These are phyloP conservation scores for Coccomyxa subellipsoidea DNA, from an alignment of 163 green algal species.

Conservation along the genomic window DNA sequence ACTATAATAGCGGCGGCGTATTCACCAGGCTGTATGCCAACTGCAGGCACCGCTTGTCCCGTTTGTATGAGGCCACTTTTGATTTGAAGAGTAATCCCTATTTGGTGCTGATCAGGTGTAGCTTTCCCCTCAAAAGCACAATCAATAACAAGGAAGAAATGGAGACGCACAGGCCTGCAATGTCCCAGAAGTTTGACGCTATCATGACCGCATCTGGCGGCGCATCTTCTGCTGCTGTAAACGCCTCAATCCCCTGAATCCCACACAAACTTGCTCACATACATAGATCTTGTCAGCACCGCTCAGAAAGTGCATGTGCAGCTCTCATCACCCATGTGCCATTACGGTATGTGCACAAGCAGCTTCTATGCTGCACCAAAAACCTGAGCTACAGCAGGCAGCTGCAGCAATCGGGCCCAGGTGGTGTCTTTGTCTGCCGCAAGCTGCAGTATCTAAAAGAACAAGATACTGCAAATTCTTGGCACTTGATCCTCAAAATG, in stretches of 20 bases:
- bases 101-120: too few species aligned
- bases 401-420: too few species aligned
- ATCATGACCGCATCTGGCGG: not conserved
- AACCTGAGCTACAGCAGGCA: too few species aligned
- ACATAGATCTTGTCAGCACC: not conserved
- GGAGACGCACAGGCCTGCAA: not conserved
- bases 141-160: not conserved
- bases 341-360: not conserved
- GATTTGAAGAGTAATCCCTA: too few species aligned
- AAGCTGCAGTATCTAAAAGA: too few species aligned
- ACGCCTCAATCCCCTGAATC: not conserved
- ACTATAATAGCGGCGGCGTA: too few species aligned
- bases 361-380: not conserved
- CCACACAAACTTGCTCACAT: not conserved
- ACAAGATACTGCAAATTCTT: too few species aligned
- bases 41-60: too few species aligned
- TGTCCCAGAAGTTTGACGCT: conserved; percentile 3
- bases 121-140: not conserved
- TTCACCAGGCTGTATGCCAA: too few species aligned
- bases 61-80: too few species aligned
- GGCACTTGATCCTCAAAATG: too few species aligned
- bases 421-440: too few species aligned
- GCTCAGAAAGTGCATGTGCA: not conserved
- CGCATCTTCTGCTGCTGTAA: not conserved
- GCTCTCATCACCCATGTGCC: not conserved